Percentiles rank a stretch among this genome's conserved stretches.
Conservation (phyloP, 495 filamentous ascomycete genomes). For the Neohortaea acidophila region DNA sequence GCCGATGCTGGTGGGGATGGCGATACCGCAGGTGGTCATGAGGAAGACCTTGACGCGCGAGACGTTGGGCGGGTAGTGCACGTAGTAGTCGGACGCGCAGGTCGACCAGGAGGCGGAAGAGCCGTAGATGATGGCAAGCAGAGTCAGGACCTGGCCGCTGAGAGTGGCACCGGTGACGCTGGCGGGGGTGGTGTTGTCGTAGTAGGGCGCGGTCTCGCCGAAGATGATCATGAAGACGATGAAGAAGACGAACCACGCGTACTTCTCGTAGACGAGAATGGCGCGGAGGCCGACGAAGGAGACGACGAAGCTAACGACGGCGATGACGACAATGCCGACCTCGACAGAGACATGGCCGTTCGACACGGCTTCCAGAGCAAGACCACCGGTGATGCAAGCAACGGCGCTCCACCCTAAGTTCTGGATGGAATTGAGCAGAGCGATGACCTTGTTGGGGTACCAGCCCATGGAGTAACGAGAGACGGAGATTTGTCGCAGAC, state of each 20-base stretch:
- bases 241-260: slow-evolving; percentile 32
- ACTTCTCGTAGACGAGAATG: slow-evolving; percentile 29
- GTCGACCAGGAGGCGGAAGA: slow-evolving; percentile 34
- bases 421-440: slow-evolving; percentile 35
- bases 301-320: slow-evolving; percentile 30
- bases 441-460: slow-evolving; percentile 29
- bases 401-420: slow-evolving; percentile 37
- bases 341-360: slow-evolving; percentile 30
- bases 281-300: slow-evolving; percentile 29
- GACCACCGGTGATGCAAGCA: slow-evolving; percentile 33
- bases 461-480: slow-evolving; percentile 42
- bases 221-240: slow-evolving; percentile 44
- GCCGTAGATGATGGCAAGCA: slow-evolving; percentile 39
- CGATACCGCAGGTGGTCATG: slow-evolving; percentile 34
- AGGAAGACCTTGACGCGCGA: slow-evolving; percentile 38
- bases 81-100: slow-evolving; percentile 47
- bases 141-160: slow-evolving; percentile 35
- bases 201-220: slow-evolving; percentile 34
- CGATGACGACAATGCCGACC: slow-evolving; percentile 35
- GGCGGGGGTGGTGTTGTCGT: slow-evolving; percentile 30
- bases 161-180: slow-evolving; percentile 27
- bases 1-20: slow-evolving; percentile 41
- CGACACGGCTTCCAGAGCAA: slow-evolving; percentile 37
- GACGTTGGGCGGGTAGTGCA: slow-evolving; percentile 41
- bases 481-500: slow-evolving; percentile 39